Evolutionary conservation across 2,329 filamentous ascomycete species (phyloP), one percentile per base, ranked within the genome.

Genomic region (Fusarium xylarioides): DNA sequence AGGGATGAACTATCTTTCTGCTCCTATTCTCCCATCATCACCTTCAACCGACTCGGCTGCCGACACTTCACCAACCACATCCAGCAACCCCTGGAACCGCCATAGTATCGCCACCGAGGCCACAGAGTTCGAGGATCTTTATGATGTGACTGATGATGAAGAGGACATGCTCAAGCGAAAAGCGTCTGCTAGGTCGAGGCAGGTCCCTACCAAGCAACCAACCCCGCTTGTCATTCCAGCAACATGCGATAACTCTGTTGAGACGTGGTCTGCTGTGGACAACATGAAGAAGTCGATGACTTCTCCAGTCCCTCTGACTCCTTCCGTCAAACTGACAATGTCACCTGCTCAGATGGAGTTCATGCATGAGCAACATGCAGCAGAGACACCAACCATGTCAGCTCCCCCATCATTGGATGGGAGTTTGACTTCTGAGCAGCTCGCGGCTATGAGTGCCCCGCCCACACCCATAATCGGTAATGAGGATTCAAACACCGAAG

Each of bases 391-490:
- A 4, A 91, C 90, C 40, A 88, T 91, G 35, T 95, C 94, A 62
- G 92, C 93, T 11, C 92, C 95, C 9, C 95, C 95, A 7, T 98
- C 95, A 9, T 86, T 97, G 7, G 95, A 97, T 83, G 95, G 95
- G 28, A 97, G 94, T 82, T 84, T 96, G 77, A 92, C 91, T 14
- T 97, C 95, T 5, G 95, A 98, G 79, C 95, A 97, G 80, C 88
- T 97, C 81, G 93, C 94, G 4, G 89, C 88, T 59, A 88, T 95
- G 80, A 97, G 94, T 78, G 94, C 94, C 54, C 95, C 95, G 10
- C 90, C 93, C 16, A 98, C 95, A 2, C 95, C 95, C 19, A 88
- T 95, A 68, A 87, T 93, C 73, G 89, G 86, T 21, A 84, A 86
- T 63, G 84, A 86, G 28, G 86, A 89, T 35, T 84, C 85, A 15